Base-by-base conservation (phyloP, 2,329 filamentous ascomycete genomes). In the Ceratocystis cubensis region DNA sequence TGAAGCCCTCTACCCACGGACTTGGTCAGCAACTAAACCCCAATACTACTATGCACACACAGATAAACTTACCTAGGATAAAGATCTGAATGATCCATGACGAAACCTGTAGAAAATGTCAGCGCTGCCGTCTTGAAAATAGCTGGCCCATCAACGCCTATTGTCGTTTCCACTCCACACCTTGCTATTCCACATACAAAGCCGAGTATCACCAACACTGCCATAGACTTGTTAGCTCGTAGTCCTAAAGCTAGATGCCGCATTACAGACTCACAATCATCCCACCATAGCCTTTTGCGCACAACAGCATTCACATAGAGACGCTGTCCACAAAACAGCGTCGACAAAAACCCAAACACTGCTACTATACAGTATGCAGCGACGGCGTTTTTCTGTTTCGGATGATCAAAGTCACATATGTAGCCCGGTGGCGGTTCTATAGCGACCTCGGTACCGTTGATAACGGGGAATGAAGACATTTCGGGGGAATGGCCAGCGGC, bases 171-270 rank as follows among this genome's bases (percentile, higher is more conserved):
- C 10, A 41, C 37, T 41, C 37, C 37, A 15, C 10, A 0, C 13
- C 37, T 15, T 41, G 0, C 10, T 15, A 15, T 41, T 10, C 17
- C 7, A 61, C 59, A 8, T 44, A 41, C 59, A 61, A 37, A 61
- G n/a, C 59, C 59, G n/a, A 61, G 33, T 45, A 41, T 15, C 59
- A 61, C 41, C 30, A 41, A 22, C n/a, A 61, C 59, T 61, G 59
- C 22, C 30, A 10, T 8, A 45, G 20, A 61, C 30, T 6, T 61
- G 20, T 61, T 25, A 44, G 59, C n/a, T 41, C 33, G 22, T 20
- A 50, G n/a, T 50, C n/a, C 3, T 20, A 50, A 50, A 22, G 3
- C 17, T 25, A 8, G 8, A 20, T 25, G n/a, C n/a, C 17, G 48
- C 5, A 50, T 22, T 41, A 25, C 0, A 41, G 37, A 61, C 59